Conservation (phyloP, 148 eudicot genomes). For the Gaultheria prostrata region DNA sequence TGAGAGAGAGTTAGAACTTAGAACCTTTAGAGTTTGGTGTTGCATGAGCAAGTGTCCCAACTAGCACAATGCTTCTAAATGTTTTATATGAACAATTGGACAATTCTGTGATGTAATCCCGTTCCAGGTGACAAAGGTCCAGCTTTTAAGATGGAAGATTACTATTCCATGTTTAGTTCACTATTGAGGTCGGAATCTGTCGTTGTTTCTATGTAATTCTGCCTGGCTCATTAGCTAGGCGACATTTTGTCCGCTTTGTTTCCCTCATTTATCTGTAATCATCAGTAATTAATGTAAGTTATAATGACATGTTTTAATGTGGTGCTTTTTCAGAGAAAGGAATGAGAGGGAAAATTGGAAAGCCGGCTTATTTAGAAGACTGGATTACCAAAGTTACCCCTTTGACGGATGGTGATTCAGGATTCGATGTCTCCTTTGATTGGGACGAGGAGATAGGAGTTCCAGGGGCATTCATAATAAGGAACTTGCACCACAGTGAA, state of each 20-base stretch:
- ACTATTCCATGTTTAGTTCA: not conserved
- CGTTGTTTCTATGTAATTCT: not conserved
- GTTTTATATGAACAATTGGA: too few relatives aligned
- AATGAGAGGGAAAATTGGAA: slow-evolving; percentile 34
- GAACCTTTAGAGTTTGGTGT: too few relatives aligned
- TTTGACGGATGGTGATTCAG: slow-evolving; percentile 42
- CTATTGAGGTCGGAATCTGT: not conserved
- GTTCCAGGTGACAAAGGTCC: not conserved
- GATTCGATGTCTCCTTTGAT: slow-evolving; percentile 41
- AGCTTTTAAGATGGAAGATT: not conserved
- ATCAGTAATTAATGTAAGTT: not conserved
- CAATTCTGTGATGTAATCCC: too few relatives aligned
- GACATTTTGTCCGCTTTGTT: not conserved
- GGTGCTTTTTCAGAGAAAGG: slow-evolving; percentile 16
- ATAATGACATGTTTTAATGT: not conserved
- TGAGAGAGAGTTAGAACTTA: too few relatives aligned
- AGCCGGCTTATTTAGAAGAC: slow-evolving; percentile 42
- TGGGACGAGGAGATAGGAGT: slow-evolving; percentile 62
- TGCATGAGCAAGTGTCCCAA: too few relatives aligned
- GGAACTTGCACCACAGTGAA: slow-evolving; percentile 55
- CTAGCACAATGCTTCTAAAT: too few relatives aligned
- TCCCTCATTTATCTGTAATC: not conserved
- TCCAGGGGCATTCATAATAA: slow-evolving; percentile 72
- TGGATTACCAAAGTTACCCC: slow-evolving; percentile 48
- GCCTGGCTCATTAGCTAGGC: not conserved